Base-by-base conservation (phyloP, 2,329 filamentous ascomycete species). In the Metarhizium sp. region DNA sequence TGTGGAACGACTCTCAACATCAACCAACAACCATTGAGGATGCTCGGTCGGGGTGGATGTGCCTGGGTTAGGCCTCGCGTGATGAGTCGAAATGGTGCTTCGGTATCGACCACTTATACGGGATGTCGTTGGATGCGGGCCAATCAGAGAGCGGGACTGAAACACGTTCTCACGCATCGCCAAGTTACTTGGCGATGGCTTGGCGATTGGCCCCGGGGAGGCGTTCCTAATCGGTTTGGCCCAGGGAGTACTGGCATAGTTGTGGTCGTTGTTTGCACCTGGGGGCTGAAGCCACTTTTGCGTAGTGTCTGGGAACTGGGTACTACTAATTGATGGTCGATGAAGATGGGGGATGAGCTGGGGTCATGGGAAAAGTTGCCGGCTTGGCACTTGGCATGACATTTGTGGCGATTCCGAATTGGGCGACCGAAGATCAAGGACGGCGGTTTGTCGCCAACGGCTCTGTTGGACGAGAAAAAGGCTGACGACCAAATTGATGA, bases 351-450 rank as follows among this genome's bases (percentile, higher is more conserved):
- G 32, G 32, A 25, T 34, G 32, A 34, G 57, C 46, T 46, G 45
- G 29, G 51, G 51, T 52, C 52, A 48, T 56, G 55, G 49, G 32
- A 34, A 51, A 43, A 50, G 51, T 48, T 54, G 52, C 52, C 45
- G 52, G 20, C 52, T 54, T 54, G 52, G 46, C 52, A 25, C 18
- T 50, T 54, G 52, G 46, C 46, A 32, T 51, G 43, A 14, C 43
- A 16, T 48, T 14, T 48, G 16, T 16, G 45, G 14, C 45, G 45
- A 48, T 48, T 48, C 45, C 45, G 6, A 48, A 48, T 48, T 48
- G 25, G 25, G 45, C 45, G 20, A 30, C 45, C 45, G 45, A 48
- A 48, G 25, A 11, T 46, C n/a, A 7, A 11, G 25, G 25, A 25
- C 4, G 25, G 25, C 25, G 25, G 25, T 25, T 46, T 46, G 4